These are phyloP conservation scores for Thielaviopsis punctulata DNA, from an alignment of 2,329 filamentous ascomycete species.

Conservation along the genomic window DNA sequence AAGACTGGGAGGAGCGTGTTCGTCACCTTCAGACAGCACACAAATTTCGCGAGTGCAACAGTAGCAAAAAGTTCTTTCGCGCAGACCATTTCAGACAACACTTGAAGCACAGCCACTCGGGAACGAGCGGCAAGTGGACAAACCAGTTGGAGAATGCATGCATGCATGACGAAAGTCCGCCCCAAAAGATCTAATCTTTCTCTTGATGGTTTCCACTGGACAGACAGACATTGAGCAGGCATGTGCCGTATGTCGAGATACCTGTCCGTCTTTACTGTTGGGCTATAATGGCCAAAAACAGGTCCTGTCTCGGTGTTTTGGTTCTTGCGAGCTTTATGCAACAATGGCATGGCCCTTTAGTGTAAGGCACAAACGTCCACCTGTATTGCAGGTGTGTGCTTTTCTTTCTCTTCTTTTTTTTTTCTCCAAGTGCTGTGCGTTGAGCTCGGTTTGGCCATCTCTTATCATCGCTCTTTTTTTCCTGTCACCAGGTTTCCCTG, in stretches of 20 bases:
- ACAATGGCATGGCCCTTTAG: neutral
- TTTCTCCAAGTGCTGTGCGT: too few relatives aligned
- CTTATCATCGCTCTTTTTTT: too few relatives aligned
- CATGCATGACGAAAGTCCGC: slow-evolving; percentile 72
- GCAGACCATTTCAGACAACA: slow-evolving; percentile 98
- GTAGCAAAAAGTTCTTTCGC: slow-evolving; percentile 93
- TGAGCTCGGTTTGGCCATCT: too few relatives aligned
- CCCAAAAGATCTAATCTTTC: slow-evolving; percentile 15
- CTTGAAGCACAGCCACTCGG: slow-evolving; percentile 91
- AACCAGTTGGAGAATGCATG: slow-evolving; percentile 95
- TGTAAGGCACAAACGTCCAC: neutral
- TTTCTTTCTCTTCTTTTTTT: neutral
- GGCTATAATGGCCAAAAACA: neutral
- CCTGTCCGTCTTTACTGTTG: neutral
- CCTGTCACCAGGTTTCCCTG: neutral
- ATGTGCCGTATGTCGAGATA: neutral
- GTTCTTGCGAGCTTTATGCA: neutral
- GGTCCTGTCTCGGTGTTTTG: neutral
- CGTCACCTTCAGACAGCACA: slow-evolving; percentile 80
- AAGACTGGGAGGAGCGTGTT: slow-evolving; percentile 76
- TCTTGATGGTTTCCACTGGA: neutral
- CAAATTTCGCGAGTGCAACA: slow-evolving; percentile 97
- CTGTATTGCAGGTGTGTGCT: neutral
- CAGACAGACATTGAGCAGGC: neutral
- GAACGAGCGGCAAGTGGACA: slow-evolving; percentile 95